Evolutionary conservation across 192 early-diverging fungal genomes (phyloP), one percentile per base, ranked within the genome.

Genomic region (Coemansia sp.): DNA sequence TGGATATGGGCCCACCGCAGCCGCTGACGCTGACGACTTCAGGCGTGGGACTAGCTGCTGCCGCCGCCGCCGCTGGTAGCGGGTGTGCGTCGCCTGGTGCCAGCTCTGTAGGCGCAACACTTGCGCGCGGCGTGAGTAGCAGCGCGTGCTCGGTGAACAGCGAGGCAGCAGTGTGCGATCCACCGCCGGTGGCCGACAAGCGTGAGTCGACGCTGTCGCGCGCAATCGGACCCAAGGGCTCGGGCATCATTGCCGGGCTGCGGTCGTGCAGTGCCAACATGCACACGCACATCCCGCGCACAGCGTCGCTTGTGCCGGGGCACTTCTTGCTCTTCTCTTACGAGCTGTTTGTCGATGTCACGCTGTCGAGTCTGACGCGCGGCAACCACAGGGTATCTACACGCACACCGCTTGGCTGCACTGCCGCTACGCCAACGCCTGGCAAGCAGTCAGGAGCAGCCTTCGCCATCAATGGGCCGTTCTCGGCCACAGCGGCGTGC

Each of bases 271-370:
- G 71, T 47, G 79, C 79, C 37, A 77, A 77, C 58, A 65, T 82
- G 56, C 79, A 82, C 55, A 73, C 71, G 39, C 61, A 72, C 49
- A 66, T 82, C 11, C 79, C 79, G 1, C 32, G 22, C 2, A 59
- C 64, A 8, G 72, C 74, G 47, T 65, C 71, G n/a, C 41, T 73
- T 51, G 60, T 82, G 3, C 63, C 79, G 6, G 73, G 74, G 10
- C 74, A 77, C 43, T 82, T 76, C 39, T 58, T 82, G 65, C 49
- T 69, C n/a, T 82, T 82, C 63, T 74, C 79, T 4, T 82, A 82
- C 69, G 79, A 82, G 61, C 67, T 82, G 8, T 68, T 73, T 12
- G 58, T 82, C 58, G 69, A 67, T 5, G 79, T 73, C 41, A 75
- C 78, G n/a, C 65, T 80, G 11, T 65, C 65, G 42, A 75, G 78